Evolutionary conservation across 164 flowering plant species (phyloP).

Genomic region (Tetracentron sinense): DNA sequence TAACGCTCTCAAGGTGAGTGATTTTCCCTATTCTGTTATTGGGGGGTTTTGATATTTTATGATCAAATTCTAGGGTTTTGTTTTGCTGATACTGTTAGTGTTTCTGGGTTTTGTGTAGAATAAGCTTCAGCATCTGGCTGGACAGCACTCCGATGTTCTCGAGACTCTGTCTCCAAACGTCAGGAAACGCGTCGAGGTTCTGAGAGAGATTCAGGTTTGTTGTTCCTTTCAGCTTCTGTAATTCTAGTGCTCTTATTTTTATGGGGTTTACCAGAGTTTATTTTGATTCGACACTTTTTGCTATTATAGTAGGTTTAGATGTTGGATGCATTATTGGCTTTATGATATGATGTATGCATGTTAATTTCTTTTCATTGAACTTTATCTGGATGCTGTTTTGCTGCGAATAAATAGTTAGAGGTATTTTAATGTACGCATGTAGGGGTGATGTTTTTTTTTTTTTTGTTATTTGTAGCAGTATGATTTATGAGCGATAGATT

Average conservation of each 20-base stretch:
- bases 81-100: not conserved
- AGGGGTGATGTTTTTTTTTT: too few species aligned
- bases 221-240: not conserved
- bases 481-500: too few species aligned
- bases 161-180: slow-evolving; percentile 39
- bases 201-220: slow-evolving; percentile 45
- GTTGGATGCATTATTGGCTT: not conserved
- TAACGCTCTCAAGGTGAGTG: slow-evolving; percentile 35
- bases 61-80: not conserved
- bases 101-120: slow-evolving; percentile 19
- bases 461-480: too few species aligned
- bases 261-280: not conserved
- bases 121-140: slow-evolving; percentile 40
- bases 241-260: not conserved
- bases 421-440: too few species aligned
- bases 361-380: too few species aligned
- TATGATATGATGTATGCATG: not conserved
- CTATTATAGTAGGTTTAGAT: too few species aligned
- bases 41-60: not conserved
- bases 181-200: slow-evolving; percentile 43
- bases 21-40: not conserved
- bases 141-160: slow-evolving; percentile 39
- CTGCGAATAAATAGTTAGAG: too few species aligned
- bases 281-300: too few species aligned
- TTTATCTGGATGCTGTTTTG: too few species aligned